Conservation (phyloP, 495 filamentous ascomycete genomes). For the Elasticomyces elasticus region DNA sequence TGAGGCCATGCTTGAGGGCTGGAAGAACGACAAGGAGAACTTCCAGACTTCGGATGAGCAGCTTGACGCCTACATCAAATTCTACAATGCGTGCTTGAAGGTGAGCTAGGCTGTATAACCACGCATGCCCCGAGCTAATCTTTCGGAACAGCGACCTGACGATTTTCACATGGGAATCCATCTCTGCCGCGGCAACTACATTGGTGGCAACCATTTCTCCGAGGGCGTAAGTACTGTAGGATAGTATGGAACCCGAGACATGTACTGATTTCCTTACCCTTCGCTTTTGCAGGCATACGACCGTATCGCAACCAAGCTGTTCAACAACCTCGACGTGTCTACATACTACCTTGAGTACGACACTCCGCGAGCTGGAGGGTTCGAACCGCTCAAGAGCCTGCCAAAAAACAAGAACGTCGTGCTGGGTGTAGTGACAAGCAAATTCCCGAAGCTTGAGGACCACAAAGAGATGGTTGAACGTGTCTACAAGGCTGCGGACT, state of each 20-base stretch:
- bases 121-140: too few species aligned
- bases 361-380: constrained; percentile 62
- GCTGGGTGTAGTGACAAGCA: constrained; percentile 63
- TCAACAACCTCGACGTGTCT: constrained; percentile 62
- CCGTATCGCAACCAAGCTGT: constrained; percentile 67
- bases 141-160: constrained; percentile 27
- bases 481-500: constrained; percentile 56
- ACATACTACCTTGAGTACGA: constrained; percentile 83
- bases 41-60: constrained; percentile 52
- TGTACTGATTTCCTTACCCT: too few species aligned
- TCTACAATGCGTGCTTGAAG: constrained; percentile 65
- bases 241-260: too few species aligned
- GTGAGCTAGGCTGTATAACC: too few species aligned
- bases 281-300: too few species aligned
- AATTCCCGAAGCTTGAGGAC: constrained; percentile 63
- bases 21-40: constrained; percentile 46
- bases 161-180: constrained; percentile 48
- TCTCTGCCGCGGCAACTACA: constrained; percentile 73
- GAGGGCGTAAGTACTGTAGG: too few species aligned
- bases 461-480: constrained; percentile 62
- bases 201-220: constrained; percentile 65
- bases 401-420: constrained; percentile 68
- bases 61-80: constrained; percentile 62
- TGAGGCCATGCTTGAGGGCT: constrained; percentile 50
- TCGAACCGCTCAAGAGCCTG: constrained; percentile 64